Evolutionary conservation across 1,284 basidiomycete genomes (phyloP).

Genomic region (Mycosarcoma mackinlayi): DNA sequence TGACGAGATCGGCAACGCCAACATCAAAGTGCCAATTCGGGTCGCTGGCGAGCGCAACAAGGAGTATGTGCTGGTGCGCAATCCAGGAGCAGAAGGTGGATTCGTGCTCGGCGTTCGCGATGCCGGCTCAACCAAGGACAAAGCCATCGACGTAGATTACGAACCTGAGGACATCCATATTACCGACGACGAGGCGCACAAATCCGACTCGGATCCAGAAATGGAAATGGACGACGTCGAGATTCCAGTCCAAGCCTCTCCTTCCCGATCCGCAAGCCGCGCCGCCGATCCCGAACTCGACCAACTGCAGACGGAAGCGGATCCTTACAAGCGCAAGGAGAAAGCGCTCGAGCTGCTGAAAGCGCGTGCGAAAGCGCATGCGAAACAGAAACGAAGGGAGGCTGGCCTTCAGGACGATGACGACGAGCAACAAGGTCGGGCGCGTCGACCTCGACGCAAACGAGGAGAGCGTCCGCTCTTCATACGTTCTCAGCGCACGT

Average conservation of each 20-base stretch:
- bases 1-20: conserved; percentile 86
- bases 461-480: conserved; percentile 41
- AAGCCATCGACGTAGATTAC: conserved; percentile 81
- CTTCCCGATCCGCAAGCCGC: conserved; percentile 8
- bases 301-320: conserved; percentile 38
- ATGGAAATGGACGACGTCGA: conserved; percentile 64
- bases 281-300: conserved; percentile 50
- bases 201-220: conserved; percentile 40
- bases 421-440: conserved; percentile 18
- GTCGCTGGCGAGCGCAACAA: conserved; percentile 94
- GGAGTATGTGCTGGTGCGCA: conserved; percentile 92
- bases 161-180: conserved; percentile 49
- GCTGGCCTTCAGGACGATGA: conserved; percentile 48
- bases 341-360: conserved; percentile 52
- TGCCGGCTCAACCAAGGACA: conserved; percentile 77
- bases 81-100: conserved; percentile 82
- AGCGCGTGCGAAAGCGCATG: conserved; percentile 54
- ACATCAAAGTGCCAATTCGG: conserved; percentile 86
- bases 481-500: conserved; percentile 17
- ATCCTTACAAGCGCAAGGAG: conserved; percentile 54
- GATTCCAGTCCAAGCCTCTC: conserved; percentile 34
- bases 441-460: conserved; percentile 17
- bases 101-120: conserved; percentile 92
- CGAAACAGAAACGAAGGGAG: conserved; percentile 51
- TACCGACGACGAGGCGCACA: conserved; percentile 38